Evolutionary conservation across 352 stramenopile species (phyloP), one percentile per base, ranked within the genome.

Genomic region (Globisporangium nodosum): DNA sequence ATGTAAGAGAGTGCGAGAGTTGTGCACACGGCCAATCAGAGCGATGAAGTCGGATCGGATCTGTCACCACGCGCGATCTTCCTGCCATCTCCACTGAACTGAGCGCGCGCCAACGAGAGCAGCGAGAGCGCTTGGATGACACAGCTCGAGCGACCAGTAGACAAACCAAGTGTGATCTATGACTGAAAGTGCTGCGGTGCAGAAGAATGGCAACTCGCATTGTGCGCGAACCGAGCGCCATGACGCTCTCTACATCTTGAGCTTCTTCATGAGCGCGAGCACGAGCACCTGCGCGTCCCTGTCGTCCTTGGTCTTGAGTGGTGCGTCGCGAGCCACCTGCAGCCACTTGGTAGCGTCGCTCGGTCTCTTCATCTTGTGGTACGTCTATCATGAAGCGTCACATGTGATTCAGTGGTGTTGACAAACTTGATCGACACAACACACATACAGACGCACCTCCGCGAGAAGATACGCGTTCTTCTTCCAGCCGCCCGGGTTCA

Each of bases 401-500:
- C 8, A 55, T 15, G 40, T 16, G 50, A 62, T 40, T 3, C 43
- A 5, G 18, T 48, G 16, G 40, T 47, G 40, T 47, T 39, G 48
- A 2, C 7, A 54, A 52, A 11, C 16, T 30, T 12, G 18, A 60
- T 35, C 3, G 37, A 33, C 9, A 40, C 15, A 15, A 27, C 27
- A 37, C 7, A 50, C 16, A 48, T 35, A 15, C 21, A 47, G 5
- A 40, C 53, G 15, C 65, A 82, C 73, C 73, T 81, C 65, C 0
- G 73, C 82, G 13, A 92, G 53, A 31, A 92, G 56, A 56, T 81
- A 88, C 47, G 66, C 58, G 43, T 92, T 92, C 57, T 88, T 87
- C 69, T 92, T 92, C 82, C 82, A 92, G 49, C 79, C 85, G 1
- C 76, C 76, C 5, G 82, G 82, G 27, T 73, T 87, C 27, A 88